Conservation (phyloP, 805 yeast species). For the Scheffersomyces ergatensis region DNA sequence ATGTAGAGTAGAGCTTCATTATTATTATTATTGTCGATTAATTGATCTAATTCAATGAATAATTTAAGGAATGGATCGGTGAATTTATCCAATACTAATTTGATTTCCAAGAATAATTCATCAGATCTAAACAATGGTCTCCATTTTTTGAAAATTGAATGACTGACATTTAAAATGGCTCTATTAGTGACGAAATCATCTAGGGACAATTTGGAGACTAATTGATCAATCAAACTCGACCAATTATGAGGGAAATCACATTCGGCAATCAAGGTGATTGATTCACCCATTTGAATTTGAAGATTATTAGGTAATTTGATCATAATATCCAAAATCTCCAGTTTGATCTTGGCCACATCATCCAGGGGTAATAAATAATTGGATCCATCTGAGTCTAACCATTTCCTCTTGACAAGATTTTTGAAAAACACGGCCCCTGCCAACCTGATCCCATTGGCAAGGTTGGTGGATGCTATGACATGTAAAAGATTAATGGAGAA, state of each 20-base stretch:
- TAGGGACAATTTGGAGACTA: slow-evolving; percentile 62
- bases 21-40: slow-evolving; percentile 46
- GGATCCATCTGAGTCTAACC: slow-evolving; percentile 86
- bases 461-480: slow-evolving; percentile 63
- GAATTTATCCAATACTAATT: slow-evolving; percentile 81
- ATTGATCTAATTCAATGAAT: slow-evolving; percentile 62
- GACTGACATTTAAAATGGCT: slow-evolving; percentile 89
- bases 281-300: slow-evolving; percentile 93
- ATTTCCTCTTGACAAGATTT: slow-evolving; percentile 76
- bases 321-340: slow-evolving; percentile 84
- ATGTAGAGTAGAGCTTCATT: slow-evolving; percentile 53
- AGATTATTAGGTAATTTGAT: slow-evolving; percentile 72
- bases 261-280: slow-evolving; percentile 89
- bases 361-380: slow-evolving; percentile 55
- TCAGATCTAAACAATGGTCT: slow-evolving; percentile 91
- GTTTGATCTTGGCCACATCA: slow-evolving; percentile 69
- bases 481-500: slow-evolving; percentile 75
- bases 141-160: slow-evolving; percentile 96
- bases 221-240: slow-evolving; percentile 72
- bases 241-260: slow-evolving; percentile 92
- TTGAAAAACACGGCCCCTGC: slow-evolving; percentile 92
- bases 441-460: slow-evolving; percentile 59
- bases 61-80: slow-evolving; percentile 74
- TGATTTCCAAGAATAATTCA: slow-evolving; percentile 82
- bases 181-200: slow-evolving; percentile 73